Evolutionary conservation across 1,139 yeast species (phyloP), one percentile per base, ranked within the genome.

Genomic region (Magnusiomyces starmeri): DNA sequence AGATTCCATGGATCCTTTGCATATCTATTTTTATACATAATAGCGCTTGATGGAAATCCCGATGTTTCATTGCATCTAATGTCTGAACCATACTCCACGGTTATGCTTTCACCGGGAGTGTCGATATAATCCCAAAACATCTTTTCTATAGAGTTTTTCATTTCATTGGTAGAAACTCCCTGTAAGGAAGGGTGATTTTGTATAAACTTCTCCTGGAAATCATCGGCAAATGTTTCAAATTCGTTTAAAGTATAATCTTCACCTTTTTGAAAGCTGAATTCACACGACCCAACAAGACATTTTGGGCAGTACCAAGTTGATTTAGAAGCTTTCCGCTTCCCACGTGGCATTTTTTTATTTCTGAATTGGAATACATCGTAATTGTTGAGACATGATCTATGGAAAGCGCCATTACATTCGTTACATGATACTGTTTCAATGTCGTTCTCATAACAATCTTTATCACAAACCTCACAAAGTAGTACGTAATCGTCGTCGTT

Each of bases 261-360:
- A 21, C 84, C 81, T 57, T 86, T 95, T 59, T 85, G 90, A 66
- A 90, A 90, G 0, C 95, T 96, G 64, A 88, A 90, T 59, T 83
- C 92, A 1, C 95, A 94, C 1, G 90, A 85, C 0, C 96, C 96
- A 6, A 85, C 75, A 16, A 90, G 71, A 65, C 97, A 90, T 56
- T 77, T 77, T 48, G 83, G 84, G 66, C 97, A 90, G 62, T 75
- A 83, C 96, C 96, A 89, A 4, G 37, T 4, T 6, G 12, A 32
- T 32, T 12, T 32, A 12, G 4, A 18, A 6, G 12, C n/a, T 10
- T 32, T 32, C 12, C n/a, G 37, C 6, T 32, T 4, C n/a, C n/a
- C n/a, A n/a, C n/a, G n/a, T n/a, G n/a, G n/a, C n/a, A 10, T 4
- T 6, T 18, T 10, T n/a, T 32, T 32, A 32, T 32, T 32, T 32